Conservation (phyloP, 129 eudicot genomes). For the Chrysanthemum makinoi region DNA sequence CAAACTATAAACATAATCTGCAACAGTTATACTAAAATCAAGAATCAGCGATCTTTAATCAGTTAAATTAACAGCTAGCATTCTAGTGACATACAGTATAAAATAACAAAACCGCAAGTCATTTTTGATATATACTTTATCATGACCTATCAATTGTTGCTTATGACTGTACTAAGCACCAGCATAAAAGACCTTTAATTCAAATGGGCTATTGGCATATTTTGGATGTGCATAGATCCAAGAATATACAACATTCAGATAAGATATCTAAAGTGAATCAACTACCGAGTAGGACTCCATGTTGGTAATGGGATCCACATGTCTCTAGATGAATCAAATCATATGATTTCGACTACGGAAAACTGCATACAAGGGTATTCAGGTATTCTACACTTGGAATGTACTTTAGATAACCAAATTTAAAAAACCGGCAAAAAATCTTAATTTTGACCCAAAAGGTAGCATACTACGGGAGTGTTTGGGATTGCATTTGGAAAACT, state of each 20-base stretch:
- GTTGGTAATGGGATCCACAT: slow-evolving; percentile 8
- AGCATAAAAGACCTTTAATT: neutral
- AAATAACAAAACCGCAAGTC: neutral
- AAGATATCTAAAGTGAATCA: slow-evolving; percentile 13
- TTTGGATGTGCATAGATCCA: neutral
- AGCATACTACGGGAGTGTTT: too few species aligned
- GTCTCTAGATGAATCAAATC: slow-evolving; percentile 1
- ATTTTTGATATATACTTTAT: neutral
- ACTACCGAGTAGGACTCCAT: neutral
- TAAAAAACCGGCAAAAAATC: too few species aligned
- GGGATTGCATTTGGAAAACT: too few species aligned
- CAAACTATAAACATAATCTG: neutral
- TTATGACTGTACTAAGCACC: slow-evolving; percentile 13
- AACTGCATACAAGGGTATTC: too few species aligned
- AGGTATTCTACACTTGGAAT: too few species aligned
- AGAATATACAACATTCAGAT: slow-evolving; percentile 7
- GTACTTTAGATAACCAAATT: too few species aligned
- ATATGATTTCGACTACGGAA: slow-evolving; percentile 25
- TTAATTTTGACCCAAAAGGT: too few species aligned
- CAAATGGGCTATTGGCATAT: neutral
- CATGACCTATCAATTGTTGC: neutral
- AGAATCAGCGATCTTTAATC: neutral
- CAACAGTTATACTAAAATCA: neutral
- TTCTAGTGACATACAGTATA: neutral
- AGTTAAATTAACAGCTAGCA: neutral